Percentiles rank a stretch among this genome's conserved stretches.
These are phyloP conservation scores for Capsicum pubescens DNA, from an alignment of 257 asterid species.

Conservation along the genomic window DNA sequence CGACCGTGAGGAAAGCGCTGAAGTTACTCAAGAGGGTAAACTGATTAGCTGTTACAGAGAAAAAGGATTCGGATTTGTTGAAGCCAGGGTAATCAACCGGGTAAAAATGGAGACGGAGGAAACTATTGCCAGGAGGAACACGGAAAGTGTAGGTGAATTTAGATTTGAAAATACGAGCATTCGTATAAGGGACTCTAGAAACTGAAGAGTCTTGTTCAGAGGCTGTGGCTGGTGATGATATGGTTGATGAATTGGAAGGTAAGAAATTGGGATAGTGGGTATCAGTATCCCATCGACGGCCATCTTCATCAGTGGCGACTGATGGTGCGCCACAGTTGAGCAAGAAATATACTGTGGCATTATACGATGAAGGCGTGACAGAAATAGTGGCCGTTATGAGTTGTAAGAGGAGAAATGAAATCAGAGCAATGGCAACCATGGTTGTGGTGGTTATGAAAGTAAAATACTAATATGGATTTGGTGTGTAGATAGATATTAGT, in stretches of 20 bases:
- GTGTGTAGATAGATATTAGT: background rate
- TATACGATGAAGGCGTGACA: conserved; percentile 28
- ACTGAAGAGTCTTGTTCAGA: conserved; percentile 32
- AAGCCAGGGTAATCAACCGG: conserved; percentile 39
- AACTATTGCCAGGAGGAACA: conserved; percentile 47
- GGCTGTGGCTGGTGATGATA: conserved; percentile 37
- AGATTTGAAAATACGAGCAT: conserved; percentile 50
- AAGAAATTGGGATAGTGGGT: conserved; percentile 29
- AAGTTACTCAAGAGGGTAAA: conserved; percentile 51
- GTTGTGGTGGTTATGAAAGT: background rate
- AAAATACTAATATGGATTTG: too few relatives aligned
- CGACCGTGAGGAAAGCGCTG: conserved; percentile 40
- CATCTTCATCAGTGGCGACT: background rate
- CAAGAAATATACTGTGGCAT: conserved; percentile 50
- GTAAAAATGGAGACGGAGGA: conserved; percentile 66
- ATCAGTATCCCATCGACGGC: conserved; percentile 56
- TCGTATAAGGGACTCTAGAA: conserved; percentile 41
- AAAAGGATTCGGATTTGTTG: conserved; percentile 29
- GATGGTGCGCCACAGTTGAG: conserved; percentile 55
- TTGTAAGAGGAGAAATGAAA: conserved; percentile 31
- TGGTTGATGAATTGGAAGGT: conserved; percentile 38
- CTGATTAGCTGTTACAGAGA: conserved; percentile 49
- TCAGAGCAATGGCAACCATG: conserved; percentile 33
- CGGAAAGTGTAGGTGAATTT: conserved; percentile 54
- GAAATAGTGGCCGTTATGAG: background rate